Conservation (phyloP, 805 yeast species). For the Blastobotrys americana region DNA sequence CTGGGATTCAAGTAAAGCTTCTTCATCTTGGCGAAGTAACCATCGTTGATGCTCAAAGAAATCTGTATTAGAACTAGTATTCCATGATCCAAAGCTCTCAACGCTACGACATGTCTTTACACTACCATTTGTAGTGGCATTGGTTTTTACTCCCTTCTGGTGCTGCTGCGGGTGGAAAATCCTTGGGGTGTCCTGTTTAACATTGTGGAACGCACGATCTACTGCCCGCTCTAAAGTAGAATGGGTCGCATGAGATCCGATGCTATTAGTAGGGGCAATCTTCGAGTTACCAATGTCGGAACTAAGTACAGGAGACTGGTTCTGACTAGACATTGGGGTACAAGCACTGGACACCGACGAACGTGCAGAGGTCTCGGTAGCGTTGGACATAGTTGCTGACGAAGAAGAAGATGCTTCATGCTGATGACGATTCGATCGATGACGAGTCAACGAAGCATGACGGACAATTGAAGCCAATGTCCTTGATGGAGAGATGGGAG, state of each 20-base stretch:
- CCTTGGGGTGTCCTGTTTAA: neutral
- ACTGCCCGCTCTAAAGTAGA: neutral
- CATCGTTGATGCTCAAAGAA: slow-evolving; percentile 25
- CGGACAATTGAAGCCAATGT: neutral
- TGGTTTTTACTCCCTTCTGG: neutral
- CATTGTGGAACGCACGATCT: neutral
- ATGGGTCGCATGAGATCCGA: too few species aligned
- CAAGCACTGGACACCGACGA: neutral
- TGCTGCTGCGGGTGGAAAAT: neutral
- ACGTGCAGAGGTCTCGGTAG: neutral
- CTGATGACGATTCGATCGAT: neutral
- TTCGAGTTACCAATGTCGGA: neutral
- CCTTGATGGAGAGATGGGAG: neutral
- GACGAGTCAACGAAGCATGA: neutral
- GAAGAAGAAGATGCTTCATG: neutral
- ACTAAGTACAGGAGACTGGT: neutral
- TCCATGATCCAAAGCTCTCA: slow-evolving; percentile 18
- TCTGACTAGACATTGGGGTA: neutral
- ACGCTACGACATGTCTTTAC: neutral
- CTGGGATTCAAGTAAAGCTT: neutral
- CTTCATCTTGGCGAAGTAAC: slow-evolving; percentile 13
- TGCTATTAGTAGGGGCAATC: neutral
- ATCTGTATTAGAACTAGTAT: slow-evolving; percentile 18
- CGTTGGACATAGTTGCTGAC: neutral
- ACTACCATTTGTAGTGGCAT: neutral